Evolutionary conservation across 2,329 filamentous ascomycete species (phyloP).

Genomic region (Atkinsonella texensis): DNA sequence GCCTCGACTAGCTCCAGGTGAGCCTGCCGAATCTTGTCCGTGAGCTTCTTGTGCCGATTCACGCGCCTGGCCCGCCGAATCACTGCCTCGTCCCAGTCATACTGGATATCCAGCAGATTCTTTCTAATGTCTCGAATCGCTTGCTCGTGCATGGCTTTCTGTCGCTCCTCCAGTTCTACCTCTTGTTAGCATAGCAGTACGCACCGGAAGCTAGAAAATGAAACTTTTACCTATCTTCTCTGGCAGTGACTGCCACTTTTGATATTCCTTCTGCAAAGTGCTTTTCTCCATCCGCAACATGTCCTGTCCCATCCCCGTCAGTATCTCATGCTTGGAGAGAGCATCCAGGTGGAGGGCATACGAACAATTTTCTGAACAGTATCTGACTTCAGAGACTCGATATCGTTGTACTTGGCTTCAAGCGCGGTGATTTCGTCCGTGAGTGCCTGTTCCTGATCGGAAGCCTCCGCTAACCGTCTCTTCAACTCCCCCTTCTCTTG

Average conservation of each 20-base stretch:
- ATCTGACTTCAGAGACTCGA: conserved; percentile 31
- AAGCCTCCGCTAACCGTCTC: conserved; percentile 34
- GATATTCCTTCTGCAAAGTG: conserved; percentile 52
- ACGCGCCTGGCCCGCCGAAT: conserved; percentile 44
- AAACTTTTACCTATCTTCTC: conserved; percentile 51
- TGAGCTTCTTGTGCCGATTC: conserved; percentile 41
- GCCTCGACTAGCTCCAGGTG: conserved; percentile 56
- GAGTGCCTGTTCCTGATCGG: conserved; percentile 22
- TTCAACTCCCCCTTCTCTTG: conserved; percentile 51
- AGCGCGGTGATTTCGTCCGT: conserved; percentile 21
- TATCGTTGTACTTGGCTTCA: conserved; percentile 25
- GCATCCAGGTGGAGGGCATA: neutral
- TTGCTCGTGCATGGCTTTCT: conserved; percentile 18
- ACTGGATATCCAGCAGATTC: conserved; percentile 35
- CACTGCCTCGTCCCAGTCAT: conserved; percentile 41
- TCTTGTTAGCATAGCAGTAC: conserved; percentile 11
- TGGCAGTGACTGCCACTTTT: conserved; percentile 54
- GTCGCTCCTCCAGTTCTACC: conserved; percentile 24
- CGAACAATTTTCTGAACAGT: conserved; percentile 27
- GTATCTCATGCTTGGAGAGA: no score
- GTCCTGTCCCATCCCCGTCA: conserved; percentile 21
- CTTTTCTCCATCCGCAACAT: conserved; percentile 50
- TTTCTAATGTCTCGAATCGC: conserved; percentile 21
- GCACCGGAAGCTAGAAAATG: neutral
- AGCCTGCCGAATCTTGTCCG: conserved; percentile 49